These are phyloP conservation scores for Diaporthe sp. DNA, from an alignment of 2,329 filamentous ascomycete genomes.

Conservation along the genomic window DNA sequence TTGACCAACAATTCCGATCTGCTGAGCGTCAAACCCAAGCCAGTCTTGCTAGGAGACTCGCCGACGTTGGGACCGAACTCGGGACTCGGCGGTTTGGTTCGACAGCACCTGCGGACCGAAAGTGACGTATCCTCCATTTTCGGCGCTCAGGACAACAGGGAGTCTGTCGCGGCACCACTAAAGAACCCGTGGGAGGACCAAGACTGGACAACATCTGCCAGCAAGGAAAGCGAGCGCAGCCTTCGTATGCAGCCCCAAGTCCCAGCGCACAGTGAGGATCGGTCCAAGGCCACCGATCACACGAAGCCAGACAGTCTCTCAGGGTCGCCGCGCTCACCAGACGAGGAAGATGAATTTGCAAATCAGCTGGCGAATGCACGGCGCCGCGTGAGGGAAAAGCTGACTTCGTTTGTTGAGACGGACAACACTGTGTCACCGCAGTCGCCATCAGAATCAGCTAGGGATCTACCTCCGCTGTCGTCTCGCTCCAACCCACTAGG, in stretches of 20 bases:
- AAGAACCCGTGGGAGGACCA: conserved; percentile 19
- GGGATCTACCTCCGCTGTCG: conserved; percentile 45
- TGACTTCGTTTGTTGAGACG: conserved; percentile 75
- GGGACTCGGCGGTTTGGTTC: conserved; percentile 83
- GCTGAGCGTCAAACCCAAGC: conserved; percentile 38
- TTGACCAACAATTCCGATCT: conserved; percentile 39
- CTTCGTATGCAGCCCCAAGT: neutral
- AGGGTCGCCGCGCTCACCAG: conserved; percentile 36
- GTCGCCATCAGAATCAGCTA: conserved; percentile 46
- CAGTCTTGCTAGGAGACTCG: conserved; percentile 67
- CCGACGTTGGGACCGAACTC: conserved; percentile 78
- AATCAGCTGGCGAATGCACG: conserved; percentile 78
- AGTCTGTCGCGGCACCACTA: conserved; percentile 5
- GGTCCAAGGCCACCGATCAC: neutral
- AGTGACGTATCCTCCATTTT: conserved; percentile 88
- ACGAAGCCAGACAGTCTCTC: conserved; percentile 3
- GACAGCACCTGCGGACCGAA: conserved; percentile 83
- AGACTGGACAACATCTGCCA: neutral
- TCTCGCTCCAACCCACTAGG: conserved; percentile 68
- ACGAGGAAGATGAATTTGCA: conserved; percentile 77
- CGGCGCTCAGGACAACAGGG: conserved; percentile 46
- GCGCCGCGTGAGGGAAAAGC: conserved; percentile 76
- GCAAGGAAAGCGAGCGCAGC: conserved; percentile 1
- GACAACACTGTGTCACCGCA: conserved; percentile 59
- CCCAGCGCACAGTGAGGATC: neutral